phyloP scores from a whole-genome alignment of 345 rosid species.

The Melastoma malabathricum region DNA sequence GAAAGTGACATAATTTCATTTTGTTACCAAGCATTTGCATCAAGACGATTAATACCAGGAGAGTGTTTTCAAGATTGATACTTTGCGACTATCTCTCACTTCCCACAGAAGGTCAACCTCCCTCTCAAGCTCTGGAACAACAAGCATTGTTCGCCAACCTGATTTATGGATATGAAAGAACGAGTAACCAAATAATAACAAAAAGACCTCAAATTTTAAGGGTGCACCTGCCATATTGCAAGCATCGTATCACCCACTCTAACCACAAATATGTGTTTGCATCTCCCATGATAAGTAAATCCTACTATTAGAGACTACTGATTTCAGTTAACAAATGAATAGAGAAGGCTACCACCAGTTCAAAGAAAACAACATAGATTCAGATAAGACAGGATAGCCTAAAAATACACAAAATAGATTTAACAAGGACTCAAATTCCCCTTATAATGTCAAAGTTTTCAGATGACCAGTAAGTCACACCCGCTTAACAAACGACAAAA shows the following conservation, averaged over 20 bases:
- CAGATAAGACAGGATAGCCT: too few species aligned
- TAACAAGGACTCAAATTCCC: too few species aligned
- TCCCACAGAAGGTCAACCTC: constrained; percentile 86
- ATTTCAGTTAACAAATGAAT: too few species aligned
- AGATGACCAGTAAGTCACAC: background rate
- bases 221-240: background rate
- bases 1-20: background rate
- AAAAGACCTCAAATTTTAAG: too few species aligned
- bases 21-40: too few species aligned
- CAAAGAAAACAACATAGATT: too few species aligned
- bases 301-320: too few species aligned
- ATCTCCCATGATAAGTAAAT: too few species aligned
- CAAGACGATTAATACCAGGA: background rate
- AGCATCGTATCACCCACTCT: background rate
- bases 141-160: constrained; percentile 99
- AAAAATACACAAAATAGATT: too few species aligned
- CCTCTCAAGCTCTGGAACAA: constrained; percentile 92
- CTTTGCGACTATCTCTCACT: constrained; percentile 66
- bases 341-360: too few species aligned
- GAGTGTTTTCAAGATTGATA: constrained; percentile 7
- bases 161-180: constrained; percentile 9
- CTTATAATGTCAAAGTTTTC: too few species aligned
- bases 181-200: background rate
- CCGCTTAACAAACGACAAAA: background rate
- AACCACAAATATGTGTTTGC: too few species aligned